Percentiles rank a stretch among this genome's conserved stretches.
Evolutionary conservation across 805 yeast species (phyloP).

Genomic region (Ogataea pini): DNA sequence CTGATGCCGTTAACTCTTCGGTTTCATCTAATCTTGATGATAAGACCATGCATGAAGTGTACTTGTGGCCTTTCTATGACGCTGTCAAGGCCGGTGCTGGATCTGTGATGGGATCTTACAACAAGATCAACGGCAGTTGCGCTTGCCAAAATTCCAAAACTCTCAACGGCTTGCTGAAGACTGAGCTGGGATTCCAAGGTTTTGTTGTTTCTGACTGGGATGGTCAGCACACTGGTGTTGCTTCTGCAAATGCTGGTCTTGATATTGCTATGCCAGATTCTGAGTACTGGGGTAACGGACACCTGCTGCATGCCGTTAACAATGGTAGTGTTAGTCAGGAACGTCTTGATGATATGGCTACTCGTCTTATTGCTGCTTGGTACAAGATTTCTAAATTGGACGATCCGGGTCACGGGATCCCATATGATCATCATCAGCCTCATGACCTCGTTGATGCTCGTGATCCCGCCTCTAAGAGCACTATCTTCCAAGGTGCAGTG

Average conservation of each 20-base stretch:
- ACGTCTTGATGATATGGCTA: constrained; percentile 63
- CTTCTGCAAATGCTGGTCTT: constrained; percentile 56
- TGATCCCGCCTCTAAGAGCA: constrained; percentile 46
- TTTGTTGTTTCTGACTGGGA: constrained; percentile 67
- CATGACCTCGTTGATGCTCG: constrained; percentile 59
- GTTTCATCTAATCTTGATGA: constrained; percentile 54
- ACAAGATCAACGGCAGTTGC: constrained; percentile 54
- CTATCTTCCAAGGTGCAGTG: constrained; percentile 53
- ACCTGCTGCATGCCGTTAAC: constrained; percentile 53
- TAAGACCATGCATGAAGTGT: constrained; percentile 60
- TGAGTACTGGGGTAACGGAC: constrained; percentile 49
- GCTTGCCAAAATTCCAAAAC: constrained; percentile 61
- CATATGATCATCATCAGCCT: constrained; percentile 51
- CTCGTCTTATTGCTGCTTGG: constrained; percentile 58
- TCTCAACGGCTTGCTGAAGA: constrained; percentile 55
- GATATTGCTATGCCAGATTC: constrained; percentile 64
- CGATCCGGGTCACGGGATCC: constrained; percentile 42
- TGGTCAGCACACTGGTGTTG: constrained; percentile 61
- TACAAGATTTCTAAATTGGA: constrained; percentile 42
- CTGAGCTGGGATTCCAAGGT: constrained; percentile 66
- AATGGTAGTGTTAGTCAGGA: constrained; percentile 55
- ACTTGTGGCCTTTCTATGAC: constrained; percentile 69
- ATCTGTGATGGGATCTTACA: constrained; percentile 60
- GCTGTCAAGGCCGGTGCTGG: constrained; percentile 61
- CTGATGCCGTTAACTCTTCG: constrained; percentile 51